A percentile compares a stretch with the other conserved stretches of the same genome.
These are phyloP conservation scores for Beauveria caledonica DNA, from an alignment of 2,329 filamentous ascomycete species.

Conservation along the genomic window DNA sequence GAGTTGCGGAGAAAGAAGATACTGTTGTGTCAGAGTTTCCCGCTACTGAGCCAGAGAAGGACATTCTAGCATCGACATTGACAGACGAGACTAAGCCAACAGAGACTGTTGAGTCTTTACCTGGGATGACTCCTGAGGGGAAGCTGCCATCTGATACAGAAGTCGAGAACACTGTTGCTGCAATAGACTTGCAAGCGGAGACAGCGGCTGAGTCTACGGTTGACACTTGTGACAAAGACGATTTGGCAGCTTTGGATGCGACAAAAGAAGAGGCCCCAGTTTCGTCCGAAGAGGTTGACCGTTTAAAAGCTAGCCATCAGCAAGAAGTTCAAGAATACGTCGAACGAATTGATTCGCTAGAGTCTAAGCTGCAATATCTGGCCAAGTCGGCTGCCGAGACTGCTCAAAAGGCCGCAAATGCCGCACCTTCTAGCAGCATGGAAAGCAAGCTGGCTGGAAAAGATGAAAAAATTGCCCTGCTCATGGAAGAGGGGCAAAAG, in stretches of 20 bases:
- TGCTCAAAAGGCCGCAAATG: slow-evolving; percentile 59
- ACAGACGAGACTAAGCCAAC: neutral
- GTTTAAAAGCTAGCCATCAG: slow-evolving; percentile 42
- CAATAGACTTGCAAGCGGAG: neutral
- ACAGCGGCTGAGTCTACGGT: neutral
- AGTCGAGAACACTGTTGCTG: neutral
- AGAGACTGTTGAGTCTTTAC: neutral
- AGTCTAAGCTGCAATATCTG: slow-evolving; percentile 84
- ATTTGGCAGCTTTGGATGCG: neutral
- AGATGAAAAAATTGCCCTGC: slow-evolving; percentile 77
- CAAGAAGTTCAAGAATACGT: slow-evolving; percentile 78
- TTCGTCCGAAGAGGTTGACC: slow-evolving; percentile 14
- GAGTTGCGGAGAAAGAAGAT: slow-evolving; percentile 8
- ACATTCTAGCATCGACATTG: neutral
- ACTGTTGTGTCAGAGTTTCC: slow-evolving; percentile 14
- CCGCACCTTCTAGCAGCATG: slow-evolving; percentile 52
- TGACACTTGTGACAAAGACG: neutral
- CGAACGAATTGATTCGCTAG: slow-evolving; percentile 84
- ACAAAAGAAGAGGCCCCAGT: neutral
- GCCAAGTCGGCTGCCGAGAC: slow-evolving; percentile 70
- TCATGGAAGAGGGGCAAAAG: slow-evolving; percentile 89
- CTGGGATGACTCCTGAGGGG: neutral
- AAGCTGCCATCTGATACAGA: neutral
- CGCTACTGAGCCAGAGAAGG: slow-evolving; percentile 12
- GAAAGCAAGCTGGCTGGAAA: slow-evolving; percentile 82